Base-by-base conservation (phyloP, 2,329 filamentous ascomycete genomes). In the Aspergillus carbonarius region DNA sequence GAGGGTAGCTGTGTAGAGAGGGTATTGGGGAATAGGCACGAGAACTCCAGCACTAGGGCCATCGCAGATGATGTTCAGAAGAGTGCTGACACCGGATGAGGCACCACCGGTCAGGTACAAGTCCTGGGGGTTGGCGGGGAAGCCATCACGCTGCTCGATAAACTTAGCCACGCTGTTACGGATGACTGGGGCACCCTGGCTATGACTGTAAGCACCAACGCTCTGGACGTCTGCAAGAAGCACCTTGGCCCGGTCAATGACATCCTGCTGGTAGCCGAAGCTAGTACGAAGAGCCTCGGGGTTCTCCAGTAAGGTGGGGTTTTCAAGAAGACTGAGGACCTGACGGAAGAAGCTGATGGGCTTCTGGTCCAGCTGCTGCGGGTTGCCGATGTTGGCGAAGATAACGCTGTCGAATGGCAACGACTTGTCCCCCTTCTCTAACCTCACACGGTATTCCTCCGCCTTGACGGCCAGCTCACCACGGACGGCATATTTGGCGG, bases 331-430 rank as follows among this genome's bases (percentile, higher is more conserved):
- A 78, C 92, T 96, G 70, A 95, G 85, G 27, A 99, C 95, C 80
- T 99, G 93, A 68, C 95, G 88, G 86, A 99, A 97, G 83, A 97
- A 99, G 67, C 95, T 99, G 71, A 99, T 93, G 71, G 95, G 95
- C 83, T 98, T 96, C 84, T 99, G 95, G 79, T 97, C 95, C 63
- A 99, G 87, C 80, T 99, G 95, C 79, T 99, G 95, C 4, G 95
- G 95, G 82, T 99, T 99, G 73, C 95, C 95, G 72, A 99, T 99
- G 81, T 99, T 99, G 78, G 95, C 95, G 63, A 91, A 93, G 79
- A 99, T 93, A 77, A 99, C 88, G 60, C 92, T 85, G 69, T 91
- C 83, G 77, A 99, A 99, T 50, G 95, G 93, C 52, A 98, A 83
- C n/a, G 69, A 68, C 65, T 76, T 73, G 61, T 76, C 72, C 55